Percentiles rank a stretch among this genome's conserved stretches.
Evolutionary conservation across 352 stramenopile genomes (phyloP).

Genomic region (Aphanomyces invadans): DNA sequence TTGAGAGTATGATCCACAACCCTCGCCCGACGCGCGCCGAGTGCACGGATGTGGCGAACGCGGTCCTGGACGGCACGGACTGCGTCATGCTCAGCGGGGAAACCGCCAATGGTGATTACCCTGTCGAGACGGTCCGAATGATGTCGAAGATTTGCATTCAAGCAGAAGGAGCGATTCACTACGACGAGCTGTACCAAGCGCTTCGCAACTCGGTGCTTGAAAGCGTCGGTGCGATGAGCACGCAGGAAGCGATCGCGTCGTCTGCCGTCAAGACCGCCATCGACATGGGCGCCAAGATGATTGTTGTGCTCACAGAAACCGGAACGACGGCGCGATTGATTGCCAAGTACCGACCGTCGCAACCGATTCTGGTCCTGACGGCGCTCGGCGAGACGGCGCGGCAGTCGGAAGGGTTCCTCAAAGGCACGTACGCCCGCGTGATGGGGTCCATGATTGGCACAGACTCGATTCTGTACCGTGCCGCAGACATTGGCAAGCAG

Average conservation of each 20-base stretch:
- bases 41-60: constrained; percentile 98
- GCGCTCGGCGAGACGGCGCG: constrained; percentile 48
- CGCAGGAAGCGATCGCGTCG: constrained; percentile 91
- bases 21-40: constrained; percentile 97
- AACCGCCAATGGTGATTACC: constrained; percentile 97
- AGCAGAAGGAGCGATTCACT: constrained; percentile 86
- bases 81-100: constrained; percentile 98
- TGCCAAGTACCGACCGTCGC: constrained; percentile 89
- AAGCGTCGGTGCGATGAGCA: constrained; percentile 56
- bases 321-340: constrained; percentile 91
- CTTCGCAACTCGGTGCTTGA: constrained; percentile 70
- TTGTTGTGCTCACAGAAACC: constrained; percentile 95
- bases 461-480: constrained; percentile 85
- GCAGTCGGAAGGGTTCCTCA: constrained; percentile 58
- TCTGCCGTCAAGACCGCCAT: constrained; percentile 97
- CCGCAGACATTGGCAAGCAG: constrained; percentile 80
- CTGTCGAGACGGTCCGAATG: constrained; percentile 91
- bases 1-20: constrained; percentile 98
- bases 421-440: constrained; percentile 55
- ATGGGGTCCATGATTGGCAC: constrained; percentile 86
- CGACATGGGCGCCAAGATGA: constrained; percentile 94
- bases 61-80: constrained; percentile 96
- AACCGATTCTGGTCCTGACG: constrained; percentile 82
- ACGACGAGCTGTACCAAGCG: constrained; percentile 80
- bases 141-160: constrained; percentile 90